Conservation (phyloP, 31 red algal species). For the Asparagopsis taxiformis region DNA sequence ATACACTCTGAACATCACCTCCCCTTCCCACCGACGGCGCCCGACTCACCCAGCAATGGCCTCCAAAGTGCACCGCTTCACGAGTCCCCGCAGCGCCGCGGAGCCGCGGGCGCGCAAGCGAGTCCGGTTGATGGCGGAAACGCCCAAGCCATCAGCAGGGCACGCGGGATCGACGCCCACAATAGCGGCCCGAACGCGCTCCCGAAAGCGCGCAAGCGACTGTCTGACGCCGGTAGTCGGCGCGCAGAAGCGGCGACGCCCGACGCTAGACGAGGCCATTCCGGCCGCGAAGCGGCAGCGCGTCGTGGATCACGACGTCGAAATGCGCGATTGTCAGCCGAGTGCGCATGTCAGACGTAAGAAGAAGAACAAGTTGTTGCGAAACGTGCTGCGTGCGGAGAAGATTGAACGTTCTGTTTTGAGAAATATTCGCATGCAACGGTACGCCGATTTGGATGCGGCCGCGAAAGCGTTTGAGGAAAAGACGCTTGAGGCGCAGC, state of each 20-base stretch:
- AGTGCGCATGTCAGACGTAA: neutral
- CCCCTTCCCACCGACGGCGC: too few species aligned
- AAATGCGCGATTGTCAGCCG: neutral
- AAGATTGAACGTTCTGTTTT: neutral
- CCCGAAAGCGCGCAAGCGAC: too few species aligned
- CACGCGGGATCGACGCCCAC: too few species aligned
- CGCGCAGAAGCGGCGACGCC: neutral
- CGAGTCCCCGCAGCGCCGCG: too few species aligned
- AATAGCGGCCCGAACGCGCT: too few species aligned
- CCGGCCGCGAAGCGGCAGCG: neutral
- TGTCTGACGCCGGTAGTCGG: too few species aligned
- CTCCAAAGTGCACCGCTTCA: too few species aligned
- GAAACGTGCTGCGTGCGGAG: neutral
- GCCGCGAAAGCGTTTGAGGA: neutral
- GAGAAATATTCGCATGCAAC: neutral
- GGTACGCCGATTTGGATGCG: neutral
- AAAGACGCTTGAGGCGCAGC: neutral
- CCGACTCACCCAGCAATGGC: too few species aligned
- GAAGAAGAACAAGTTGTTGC: slow-evolving; percentile 1
- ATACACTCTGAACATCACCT: too few species aligned
- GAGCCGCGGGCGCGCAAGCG: too few species aligned
- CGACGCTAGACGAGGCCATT: neutral
- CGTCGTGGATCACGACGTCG: neutral
- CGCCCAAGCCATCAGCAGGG: too few species aligned
- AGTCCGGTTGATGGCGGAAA: too few species aligned